phyloP scores from a whole-genome alignment of 169 alveolate species.

The Cryptosporidium felis region DNA sequence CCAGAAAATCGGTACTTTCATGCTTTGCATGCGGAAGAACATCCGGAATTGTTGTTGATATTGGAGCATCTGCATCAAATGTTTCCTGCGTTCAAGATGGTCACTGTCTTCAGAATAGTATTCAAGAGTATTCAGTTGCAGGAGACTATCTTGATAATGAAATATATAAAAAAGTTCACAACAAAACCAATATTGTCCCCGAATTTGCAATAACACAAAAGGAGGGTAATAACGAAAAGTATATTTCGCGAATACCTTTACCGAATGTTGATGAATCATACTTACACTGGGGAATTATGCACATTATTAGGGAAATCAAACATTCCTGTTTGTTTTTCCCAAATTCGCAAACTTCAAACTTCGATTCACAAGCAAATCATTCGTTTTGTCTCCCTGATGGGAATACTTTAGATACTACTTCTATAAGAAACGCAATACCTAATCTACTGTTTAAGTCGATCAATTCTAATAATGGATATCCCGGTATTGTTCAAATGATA shows the following conservation, averaged over 20 bases:
- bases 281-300: conserved; percentile 51
- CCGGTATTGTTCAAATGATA: conserved; percentile 63
- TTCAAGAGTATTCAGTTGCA: conserved; percentile 65
- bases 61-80: conserved; percentile 56
- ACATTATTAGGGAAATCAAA: conserved; percentile 23
- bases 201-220: conserved; percentile 32
- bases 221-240: not conserved
- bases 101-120: conserved; percentile 34
- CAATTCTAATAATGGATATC: conserved; percentile 29
- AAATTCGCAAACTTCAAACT: not conserved
- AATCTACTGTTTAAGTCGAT: conserved; percentile 29
- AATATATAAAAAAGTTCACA: conserved; percentile 48
- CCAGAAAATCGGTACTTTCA: conserved; percentile 53
- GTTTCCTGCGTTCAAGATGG: conserved; percentile 71
- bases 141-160: conserved; percentile 58
- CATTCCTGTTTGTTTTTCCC: conserved; percentile 41
- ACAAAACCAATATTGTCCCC: conserved; percentile 18
- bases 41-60: conserved; percentile 62
- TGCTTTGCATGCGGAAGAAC: conserved; percentile 69
- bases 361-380: not conserved
- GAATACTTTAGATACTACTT: conserved; percentile 25
- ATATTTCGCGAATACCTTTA: not conserved
- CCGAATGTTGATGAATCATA: conserved; percentile 34
- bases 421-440: conserved; percentile 46
- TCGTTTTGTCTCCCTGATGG: conserved; percentile 58